Conservation (phyloP, 2,329 filamentous ascomycete genomes). For the Xylaria polymorpha region DNA sequence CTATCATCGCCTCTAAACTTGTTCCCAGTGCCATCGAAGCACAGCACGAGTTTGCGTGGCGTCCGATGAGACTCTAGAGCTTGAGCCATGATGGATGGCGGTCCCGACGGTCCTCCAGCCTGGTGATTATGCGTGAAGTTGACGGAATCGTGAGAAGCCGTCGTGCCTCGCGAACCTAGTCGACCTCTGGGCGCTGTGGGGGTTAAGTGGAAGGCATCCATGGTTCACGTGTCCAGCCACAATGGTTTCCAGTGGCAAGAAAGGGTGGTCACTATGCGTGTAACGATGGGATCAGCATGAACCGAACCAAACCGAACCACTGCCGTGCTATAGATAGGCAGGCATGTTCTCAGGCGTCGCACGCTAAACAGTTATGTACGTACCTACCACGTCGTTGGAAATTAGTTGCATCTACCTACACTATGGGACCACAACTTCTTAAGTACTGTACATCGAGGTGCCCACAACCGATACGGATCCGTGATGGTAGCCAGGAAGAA, state of each 20-base stretch:
- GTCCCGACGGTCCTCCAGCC: neutral
- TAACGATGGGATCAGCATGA: neutral
- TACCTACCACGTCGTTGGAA: constrained; percentile 6
- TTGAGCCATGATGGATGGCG: constrained; percentile 39
- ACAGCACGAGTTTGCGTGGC: constrained; percentile 65
- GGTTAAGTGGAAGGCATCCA: constrained; percentile 44
- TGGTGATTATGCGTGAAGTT: constrained; percentile 16
- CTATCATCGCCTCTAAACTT: constrained; percentile 72
- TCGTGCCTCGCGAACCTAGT: constrained; percentile 31
- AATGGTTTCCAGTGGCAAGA: constrained; percentile 6
- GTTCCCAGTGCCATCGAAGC: constrained; percentile 73
- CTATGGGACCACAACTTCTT: neutral
- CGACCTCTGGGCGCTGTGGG: constrained; percentile 28
- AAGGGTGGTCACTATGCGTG: constrained; percentile 8
- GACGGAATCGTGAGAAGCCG: constrained; percentile 33
- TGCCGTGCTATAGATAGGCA: constrained; percentile 1
- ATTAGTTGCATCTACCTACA: constrained; percentile 5
- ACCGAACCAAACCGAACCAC: neutral
- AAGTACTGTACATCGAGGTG: neutral
- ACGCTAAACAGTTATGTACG: constrained; percentile 15
- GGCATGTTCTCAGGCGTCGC: neutral
- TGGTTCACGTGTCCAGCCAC: constrained; percentile 10
- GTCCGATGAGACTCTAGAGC: constrained; percentile 35
- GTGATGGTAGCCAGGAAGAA: neutral
- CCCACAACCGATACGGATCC: constrained; percentile 8